These are phyloP conservation scores for Toxicodendron radicans DNA, from an alignment of 345 rosid genomes.

Conservation along the genomic window DNA sequence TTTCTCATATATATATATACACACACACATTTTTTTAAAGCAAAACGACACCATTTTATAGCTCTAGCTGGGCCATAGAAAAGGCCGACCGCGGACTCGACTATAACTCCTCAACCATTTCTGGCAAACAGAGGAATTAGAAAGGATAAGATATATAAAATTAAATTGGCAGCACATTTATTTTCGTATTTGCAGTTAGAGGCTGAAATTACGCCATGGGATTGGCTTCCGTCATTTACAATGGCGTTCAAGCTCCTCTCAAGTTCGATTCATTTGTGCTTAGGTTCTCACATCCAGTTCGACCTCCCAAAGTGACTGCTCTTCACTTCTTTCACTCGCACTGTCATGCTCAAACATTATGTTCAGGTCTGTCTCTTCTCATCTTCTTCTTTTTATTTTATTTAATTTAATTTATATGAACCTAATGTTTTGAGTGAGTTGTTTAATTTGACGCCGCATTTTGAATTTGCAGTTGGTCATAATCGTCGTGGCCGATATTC, in stretches of 20 bases:
- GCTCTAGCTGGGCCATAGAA: background rate
- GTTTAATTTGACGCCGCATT: constrained; percentile 8
- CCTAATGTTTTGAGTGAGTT: background rate
- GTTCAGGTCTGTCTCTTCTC: background rate
- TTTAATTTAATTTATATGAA: background rate
- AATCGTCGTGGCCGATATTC: constrained; percentile 27
- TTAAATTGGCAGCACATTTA: background rate
- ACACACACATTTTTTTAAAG: too few relatives aligned
- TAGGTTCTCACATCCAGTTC: constrained; percentile 29
- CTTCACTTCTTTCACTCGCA: constrained; percentile 36
- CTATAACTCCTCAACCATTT: background rate
- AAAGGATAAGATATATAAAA: background rate
- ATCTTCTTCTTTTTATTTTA: background rate
- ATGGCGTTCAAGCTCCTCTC: constrained; percentile 44
- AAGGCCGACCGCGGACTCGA: background rate
- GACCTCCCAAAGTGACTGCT: constrained; percentile 34
- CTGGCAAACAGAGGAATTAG: background rate
- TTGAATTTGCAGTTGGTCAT: constrained; percentile 30
- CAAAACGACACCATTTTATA: background rate
- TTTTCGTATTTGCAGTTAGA: background rate
- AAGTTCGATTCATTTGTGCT: constrained; percentile 38
- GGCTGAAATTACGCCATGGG: constrained; percentile 36
- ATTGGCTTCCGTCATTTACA: constrained; percentile 63
- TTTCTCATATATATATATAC: too few relatives aligned
- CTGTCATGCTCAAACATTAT: constrained; percentile 31